These are phyloP conservation scores for Dionaea muscipula DNA, from an alignment of 179 eudicot species.

Conservation along the genomic window DNA sequence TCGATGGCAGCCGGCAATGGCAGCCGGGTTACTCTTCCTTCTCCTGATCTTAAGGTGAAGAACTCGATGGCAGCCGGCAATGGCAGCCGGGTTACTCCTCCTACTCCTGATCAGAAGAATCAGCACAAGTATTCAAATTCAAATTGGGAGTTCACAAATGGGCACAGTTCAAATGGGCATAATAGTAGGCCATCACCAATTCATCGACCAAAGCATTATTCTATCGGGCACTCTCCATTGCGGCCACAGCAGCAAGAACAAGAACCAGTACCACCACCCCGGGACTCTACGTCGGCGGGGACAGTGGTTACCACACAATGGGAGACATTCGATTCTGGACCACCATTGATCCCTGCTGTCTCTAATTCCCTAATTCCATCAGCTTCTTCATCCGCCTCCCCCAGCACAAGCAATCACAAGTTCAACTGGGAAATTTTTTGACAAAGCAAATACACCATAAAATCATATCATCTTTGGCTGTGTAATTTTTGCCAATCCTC, in stretches of 20 bases:
- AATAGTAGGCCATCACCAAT: slow-evolving; percentile 23
- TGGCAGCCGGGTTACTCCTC: slow-evolving; percentile 13
- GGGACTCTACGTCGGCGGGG: slow-evolving; percentile 28
- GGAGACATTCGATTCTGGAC: slow-evolving; percentile 57
- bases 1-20: slow-evolving; percentile 24
- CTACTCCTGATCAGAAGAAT: too few relatives aligned
- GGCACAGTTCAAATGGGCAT: slow-evolving; percentile 14
- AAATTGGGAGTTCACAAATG: not conserved
- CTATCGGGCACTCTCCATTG: slow-evolving; percentile 28
- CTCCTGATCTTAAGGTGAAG: slow-evolving; percentile 54
- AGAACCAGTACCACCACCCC: slow-evolving; percentile 20
- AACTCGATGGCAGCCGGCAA: slow-evolving; percentile 30
- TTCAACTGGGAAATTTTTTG: slow-evolving; percentile 57
- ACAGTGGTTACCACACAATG: slow-evolving; percentile 73
- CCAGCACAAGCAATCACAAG: slow-evolving; percentile 26
- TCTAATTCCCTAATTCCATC: slow-evolving; percentile 13
- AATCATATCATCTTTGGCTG: slow-evolving; percentile 6
- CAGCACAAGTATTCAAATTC: slow-evolving; percentile 11
- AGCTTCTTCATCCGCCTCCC: slow-evolving; percentile 22
- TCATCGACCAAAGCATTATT: slow-evolving; percentile 23
- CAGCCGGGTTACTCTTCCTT: slow-evolving; percentile 11
- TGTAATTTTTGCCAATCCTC: not conserved
- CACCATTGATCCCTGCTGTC: slow-evolving; percentile 11
- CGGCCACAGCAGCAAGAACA: slow-evolving; percentile 21
- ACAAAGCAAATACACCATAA: slow-evolving; percentile 16